Base-by-base conservation (phyloP, 495 filamentous ascomycete genomes). In the Podospora tetraspora region DNA sequence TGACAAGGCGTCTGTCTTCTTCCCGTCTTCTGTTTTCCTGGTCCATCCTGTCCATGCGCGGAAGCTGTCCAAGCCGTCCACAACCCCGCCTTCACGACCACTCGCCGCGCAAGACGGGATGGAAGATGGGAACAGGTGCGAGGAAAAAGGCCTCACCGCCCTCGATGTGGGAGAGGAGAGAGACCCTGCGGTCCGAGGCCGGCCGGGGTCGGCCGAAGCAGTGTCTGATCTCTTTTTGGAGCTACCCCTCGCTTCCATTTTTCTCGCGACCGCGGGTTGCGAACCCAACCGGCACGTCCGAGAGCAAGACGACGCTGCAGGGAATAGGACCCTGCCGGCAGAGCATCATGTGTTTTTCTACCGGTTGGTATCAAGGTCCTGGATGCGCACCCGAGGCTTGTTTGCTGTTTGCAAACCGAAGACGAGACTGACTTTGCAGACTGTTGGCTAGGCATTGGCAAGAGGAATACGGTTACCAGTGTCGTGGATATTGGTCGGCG, bases 121-220 rank as follows among this genome's bases (percentile, higher is more conserved):
- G 16, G 22, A n/a, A 2, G 43, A 65, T 10, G 24, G 23, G 27
- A 23, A 19, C 30, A 43, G 12, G 29, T 30, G 8, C 29, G 22
- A 43, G 61, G 12, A 62, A 67, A 67, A 67, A 57, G 30, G 34
- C 59, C 66, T 62, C 66, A 67, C 66, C 66, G 66, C 66, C 66
- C 62, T 58, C 12, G 57, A 24, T 10, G 32, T 62, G 11, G 66
- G 59, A 62, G 62, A 63, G 29, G 19, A 61, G 21, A 25, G 16
- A 52, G 22, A 27, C 57, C 29, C 34, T 30, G 61, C 23, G 32
- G 34, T 27, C 30, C 62, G 62, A 64, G 30, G 37, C 30, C 62
- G 30, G 37, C 30, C 62, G 62, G 62, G 62, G 62, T 57, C 23
- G 52, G 29, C 61, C 61, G 61, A 29, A 27, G 32, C 2, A 13